phyloP scores from a whole-genome alignment of 768 basidiomycete species.

The Coprinopsis cinerea region DNA sequence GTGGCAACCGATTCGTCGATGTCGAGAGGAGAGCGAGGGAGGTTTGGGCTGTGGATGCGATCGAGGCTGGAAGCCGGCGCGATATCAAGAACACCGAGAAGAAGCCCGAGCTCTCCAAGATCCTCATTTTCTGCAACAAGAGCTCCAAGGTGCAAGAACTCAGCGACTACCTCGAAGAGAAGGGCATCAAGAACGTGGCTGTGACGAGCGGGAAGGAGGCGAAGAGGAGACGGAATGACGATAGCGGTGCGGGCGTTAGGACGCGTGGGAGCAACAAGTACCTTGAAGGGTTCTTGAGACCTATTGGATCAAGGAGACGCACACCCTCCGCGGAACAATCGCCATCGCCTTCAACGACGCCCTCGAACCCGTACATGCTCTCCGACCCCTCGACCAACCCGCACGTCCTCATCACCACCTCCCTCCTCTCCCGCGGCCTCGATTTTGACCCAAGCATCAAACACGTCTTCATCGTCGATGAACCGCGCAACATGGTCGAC shows the following conservation, averaged over 20 bases:
- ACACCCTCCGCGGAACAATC: constrained; percentile 5
- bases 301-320: constrained; percentile 8
- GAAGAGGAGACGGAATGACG: constrained; percentile 26
- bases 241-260: neutral
- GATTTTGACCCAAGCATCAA: constrained; percentile 77
- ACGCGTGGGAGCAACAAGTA: constrained; percentile 66
- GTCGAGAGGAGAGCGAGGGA: constrained; percentile 67
- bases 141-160: constrained; percentile 61
- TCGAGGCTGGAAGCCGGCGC: constrained; percentile 15
- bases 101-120: constrained; percentile 43
- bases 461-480: constrained; percentile 84
- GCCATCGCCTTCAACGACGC: constrained; percentile 5
- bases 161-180: constrained; percentile 48
- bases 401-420: constrained; percentile 82
- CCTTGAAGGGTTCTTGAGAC: constrained; percentile 66
- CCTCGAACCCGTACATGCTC: constrained; percentile 5
- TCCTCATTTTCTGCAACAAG: constrained; percentile 83
- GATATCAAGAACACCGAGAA: neutral
- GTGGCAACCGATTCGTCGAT: constrained; percentile 77
- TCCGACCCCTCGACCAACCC: constrained; percentile 35
- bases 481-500: constrained; percentile 86
- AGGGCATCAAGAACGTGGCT: constrained; percentile 56
- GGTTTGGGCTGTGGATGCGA: constrained; percentile 70
- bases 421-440: constrained; percentile 82
- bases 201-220: constrained; percentile 58